Evolutionary conservation across 805 yeast species (phyloP).

Genomic region (Saccharomyces kudriavzevii): DNA sequence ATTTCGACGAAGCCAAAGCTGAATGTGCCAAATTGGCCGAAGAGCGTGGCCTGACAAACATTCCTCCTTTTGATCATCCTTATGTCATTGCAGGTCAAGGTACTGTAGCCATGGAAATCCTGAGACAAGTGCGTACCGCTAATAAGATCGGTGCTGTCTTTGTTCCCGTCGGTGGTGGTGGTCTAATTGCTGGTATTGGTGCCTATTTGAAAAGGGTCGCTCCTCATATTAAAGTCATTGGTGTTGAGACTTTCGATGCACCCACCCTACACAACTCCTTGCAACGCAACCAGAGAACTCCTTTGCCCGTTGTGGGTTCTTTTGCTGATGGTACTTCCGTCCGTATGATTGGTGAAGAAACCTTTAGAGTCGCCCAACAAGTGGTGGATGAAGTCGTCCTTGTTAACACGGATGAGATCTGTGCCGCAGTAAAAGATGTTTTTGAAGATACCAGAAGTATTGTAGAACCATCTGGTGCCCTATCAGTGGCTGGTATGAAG

Average conservation of each 20-base stretch:
- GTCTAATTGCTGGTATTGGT: constrained; percentile 84
- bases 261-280: constrained; percentile 80
- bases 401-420: constrained; percentile 86
- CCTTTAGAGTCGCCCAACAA: constrained; percentile 70
- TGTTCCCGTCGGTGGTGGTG: constrained; percentile 96
- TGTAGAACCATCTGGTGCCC: constrained; percentile 95
- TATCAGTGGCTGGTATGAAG: constrained; percentile 90
- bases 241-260: constrained; percentile 94
- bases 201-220: constrained; percentile 89
- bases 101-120: constrained; percentile 86
- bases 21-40: constrained; percentile 71
- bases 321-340: constrained; percentile 99
- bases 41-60: constrained; percentile 70
- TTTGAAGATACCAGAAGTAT: constrained; percentile 92
- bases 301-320: constrained; percentile 72
- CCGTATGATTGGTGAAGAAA: constrained; percentile 79
- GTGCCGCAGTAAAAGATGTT: constrained; percentile 94
- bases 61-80: constrained; percentile 99
- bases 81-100: constrained; percentile 98
- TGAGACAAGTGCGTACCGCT: constrained; percentile 66
- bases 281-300: constrained; percentile 43
- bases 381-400: constrained; percentile 82
- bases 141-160: constrained; percentile 78
- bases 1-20: constrained; percentile 87
- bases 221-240: constrained; percentile 93